Evolutionary conservation across 164 flowering plant genomes (phyloP).

Genomic region (Cinnamomum chago): DNA sequence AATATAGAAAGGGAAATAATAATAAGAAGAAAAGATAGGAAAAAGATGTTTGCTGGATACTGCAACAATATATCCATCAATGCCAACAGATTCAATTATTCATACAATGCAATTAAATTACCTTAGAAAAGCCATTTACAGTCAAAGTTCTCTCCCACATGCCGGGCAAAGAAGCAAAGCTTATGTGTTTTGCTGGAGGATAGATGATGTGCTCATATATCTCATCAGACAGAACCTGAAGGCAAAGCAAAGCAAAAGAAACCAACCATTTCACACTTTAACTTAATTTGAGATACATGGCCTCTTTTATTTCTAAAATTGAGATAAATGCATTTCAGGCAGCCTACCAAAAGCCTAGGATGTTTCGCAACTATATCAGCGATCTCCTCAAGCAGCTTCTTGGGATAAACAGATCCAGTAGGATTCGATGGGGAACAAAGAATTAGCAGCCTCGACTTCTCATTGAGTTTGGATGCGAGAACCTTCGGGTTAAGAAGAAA

Average conservation of each 20-base stretch:
- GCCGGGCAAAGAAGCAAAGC: conserved; percentile 97
- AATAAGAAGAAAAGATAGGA: background rate
- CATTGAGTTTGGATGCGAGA: conserved; percentile 69
- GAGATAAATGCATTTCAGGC: background rate
- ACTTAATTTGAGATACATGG: background rate
- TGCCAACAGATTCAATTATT: background rate
- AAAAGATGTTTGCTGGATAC: background rate
- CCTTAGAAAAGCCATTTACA: conserved; percentile 97
- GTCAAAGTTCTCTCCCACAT: conserved; percentile 97
- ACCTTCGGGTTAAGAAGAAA: conserved; percentile 78
- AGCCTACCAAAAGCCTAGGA: conserved; percentile 83
- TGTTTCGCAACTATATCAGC: conserved; percentile 76
- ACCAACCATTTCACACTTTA: background rate
- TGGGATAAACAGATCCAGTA: conserved; percentile 92
- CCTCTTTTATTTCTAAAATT: background rate
- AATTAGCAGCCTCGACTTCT: conserved; percentile 84
- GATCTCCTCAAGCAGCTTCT: conserved; percentile 73
- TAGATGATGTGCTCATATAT: conserved; percentile 95
- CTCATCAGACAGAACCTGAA: conserved; percentile 90
- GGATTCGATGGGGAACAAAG: conserved; percentile 97
- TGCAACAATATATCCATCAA: background rate
- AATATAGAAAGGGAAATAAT: background rate
- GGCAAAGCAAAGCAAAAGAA: conserved; percentile 3
- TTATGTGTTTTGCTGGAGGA: conserved; percentile 82
- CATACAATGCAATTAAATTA: conserved; percentile 13